Percentiles rank a stretch among this genome's conserved stretches.
Conservation (phyloP, 257 asterid species). For the Scutellaria baicalensis region DNA sequence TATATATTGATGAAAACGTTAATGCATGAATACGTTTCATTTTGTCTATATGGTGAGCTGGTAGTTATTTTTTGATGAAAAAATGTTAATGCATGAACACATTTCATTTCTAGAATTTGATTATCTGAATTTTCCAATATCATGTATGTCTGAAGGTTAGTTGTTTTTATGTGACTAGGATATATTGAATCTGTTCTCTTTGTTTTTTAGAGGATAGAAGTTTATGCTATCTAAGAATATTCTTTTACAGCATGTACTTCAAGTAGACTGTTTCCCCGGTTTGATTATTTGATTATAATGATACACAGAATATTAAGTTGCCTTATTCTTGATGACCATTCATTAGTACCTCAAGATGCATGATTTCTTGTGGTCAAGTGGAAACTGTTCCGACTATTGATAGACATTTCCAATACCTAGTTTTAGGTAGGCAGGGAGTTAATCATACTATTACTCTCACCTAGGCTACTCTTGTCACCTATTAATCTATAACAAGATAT, state of each 20-base stretch:
- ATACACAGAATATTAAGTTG: background rate
- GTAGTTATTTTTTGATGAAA: conserved; percentile 10
- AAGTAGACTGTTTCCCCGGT: background rate
- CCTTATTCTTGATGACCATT: background rate
- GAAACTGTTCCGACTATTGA: background rate
- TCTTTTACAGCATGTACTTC: background rate
- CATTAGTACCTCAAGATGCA: background rate
- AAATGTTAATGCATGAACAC: background rate
- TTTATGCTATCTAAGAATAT: background rate
- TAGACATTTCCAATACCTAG: background rate
- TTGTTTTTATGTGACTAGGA: background rate
- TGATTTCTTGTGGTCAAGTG: background rate
- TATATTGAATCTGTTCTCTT: background rate
- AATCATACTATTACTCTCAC: background rate
- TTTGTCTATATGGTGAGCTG: conserved; percentile 44
- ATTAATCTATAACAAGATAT: too few species aligned
- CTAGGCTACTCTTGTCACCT: background rate
- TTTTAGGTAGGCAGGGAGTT: background rate
- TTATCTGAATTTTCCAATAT: background rate
- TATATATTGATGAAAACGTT: background rate
- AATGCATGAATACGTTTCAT: background rate
- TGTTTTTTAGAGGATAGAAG: background rate
- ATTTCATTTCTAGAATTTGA: background rate
- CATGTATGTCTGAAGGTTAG: background rate
- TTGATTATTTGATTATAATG: background rate